A percentile compares a stretch with the other conserved stretches of the same genome.
Conservation (phyloP, 2,329 filamentous ascomycete species). For the Talaromyces amestolkiae region DNA sequence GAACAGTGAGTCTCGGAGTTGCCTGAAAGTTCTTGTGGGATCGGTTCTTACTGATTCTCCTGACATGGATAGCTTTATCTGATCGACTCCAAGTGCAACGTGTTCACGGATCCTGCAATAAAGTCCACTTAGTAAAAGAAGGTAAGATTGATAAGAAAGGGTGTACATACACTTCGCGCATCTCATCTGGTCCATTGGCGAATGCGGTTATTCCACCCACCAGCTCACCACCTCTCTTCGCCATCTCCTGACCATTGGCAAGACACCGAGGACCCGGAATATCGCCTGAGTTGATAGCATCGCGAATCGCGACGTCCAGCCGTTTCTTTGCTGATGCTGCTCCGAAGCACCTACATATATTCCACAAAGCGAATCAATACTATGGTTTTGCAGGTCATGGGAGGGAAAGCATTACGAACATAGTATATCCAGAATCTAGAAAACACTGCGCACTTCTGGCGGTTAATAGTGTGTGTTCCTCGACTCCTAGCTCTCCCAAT, state of each 20-base stretch:
- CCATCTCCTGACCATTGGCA: slow-evolving; percentile 52
- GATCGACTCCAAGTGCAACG: slow-evolving; percentile 41
- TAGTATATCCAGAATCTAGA: slow-evolving; percentile 53
- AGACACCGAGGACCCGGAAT: slow-evolving; percentile 50
- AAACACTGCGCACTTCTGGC: slow-evolving; percentile 46
- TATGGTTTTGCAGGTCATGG: too few species aligned
- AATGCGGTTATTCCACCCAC: slow-evolving; percentile 44
- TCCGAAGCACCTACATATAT: slow-evolving; percentile 39
- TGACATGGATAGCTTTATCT: slow-evolving; percentile 48
- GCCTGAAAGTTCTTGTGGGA: slow-evolving; percentile 20
- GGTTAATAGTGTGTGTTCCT: slow-evolving; percentile 50
- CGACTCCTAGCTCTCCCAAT: slow-evolving; percentile 44
- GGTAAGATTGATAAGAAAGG: background rate
- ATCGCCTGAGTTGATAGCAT: slow-evolving; percentile 50
- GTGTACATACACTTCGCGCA: background rate
- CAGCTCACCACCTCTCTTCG: slow-evolving; percentile 35
- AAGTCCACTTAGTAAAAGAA: background rate
- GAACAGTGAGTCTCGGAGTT: background rate
- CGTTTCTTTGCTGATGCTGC: slow-evolving; percentile 49
- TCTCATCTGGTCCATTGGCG: slow-evolving; percentile 34
- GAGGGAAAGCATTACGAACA: slow-evolving; percentile 21
- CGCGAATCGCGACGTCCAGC: slow-evolving; percentile 48
- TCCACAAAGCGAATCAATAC: background rate
- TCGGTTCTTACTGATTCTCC: slow-evolving; percentile 34
- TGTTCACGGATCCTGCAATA: slow-evolving; percentile 34